phyloP scores from a whole-genome alignment of 2,329 filamentous ascomycete genomes.

The Stromatinia cepivora region DNA sequence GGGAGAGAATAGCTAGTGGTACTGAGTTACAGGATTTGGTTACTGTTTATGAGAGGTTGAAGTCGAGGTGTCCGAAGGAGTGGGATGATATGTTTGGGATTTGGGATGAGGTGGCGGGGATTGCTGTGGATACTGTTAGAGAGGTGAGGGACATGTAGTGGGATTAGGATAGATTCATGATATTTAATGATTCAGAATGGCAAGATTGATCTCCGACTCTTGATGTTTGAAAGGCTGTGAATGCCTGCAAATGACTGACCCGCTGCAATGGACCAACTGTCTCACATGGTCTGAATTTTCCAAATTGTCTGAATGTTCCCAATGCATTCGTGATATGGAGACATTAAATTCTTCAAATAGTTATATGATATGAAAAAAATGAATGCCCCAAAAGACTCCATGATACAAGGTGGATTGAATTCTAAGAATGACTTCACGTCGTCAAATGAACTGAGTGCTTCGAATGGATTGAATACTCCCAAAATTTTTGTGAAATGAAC shows the following conservation, averaged over 20 bases:
- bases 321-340: accelerated
- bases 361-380: accelerated
- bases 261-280: background rate
- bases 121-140: too few relatives aligned
- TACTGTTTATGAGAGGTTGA: background rate
- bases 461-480: background rate
- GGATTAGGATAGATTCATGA: accelerated
- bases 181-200: too few relatives aligned
- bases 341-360: background rate
- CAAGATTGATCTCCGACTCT: background rate
- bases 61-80: background rate
- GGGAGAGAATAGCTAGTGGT: background rate
- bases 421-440: too few relatives aligned
- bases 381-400: too few relatives aligned
- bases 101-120: background rate
- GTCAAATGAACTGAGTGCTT: too few relatives aligned
- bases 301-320: accelerated
- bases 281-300: background rate
- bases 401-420: background rate
- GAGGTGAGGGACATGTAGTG: background rate
- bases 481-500: background rate
- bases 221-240: background rate
- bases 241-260: background rate
- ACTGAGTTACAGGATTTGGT: too few relatives aligned
- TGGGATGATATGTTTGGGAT: background rate